These are phyloP conservation scores for Botryotinia convoluta DNA, from an alignment of 2,329 filamentous ascomycete species.

Conservation along the genomic window DNA sequence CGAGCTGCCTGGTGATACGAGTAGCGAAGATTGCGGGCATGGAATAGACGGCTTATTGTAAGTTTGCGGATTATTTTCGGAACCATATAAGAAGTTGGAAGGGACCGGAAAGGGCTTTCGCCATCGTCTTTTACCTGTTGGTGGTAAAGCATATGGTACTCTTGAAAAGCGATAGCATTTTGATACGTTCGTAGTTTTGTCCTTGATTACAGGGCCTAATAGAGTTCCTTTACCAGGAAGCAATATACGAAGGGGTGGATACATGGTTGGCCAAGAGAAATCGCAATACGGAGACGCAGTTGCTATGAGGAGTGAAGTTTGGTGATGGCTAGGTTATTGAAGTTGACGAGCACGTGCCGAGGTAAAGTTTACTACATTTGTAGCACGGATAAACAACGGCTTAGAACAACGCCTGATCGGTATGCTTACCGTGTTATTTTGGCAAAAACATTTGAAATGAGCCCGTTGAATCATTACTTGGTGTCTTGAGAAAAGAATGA, in stretches of 20 bases:
- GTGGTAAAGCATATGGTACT: constrained; percentile 19
- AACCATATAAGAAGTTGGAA: constrained; percentile 1
- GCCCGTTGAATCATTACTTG: neutral
- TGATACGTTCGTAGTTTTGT: constrained; percentile 1
- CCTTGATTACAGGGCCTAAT: neutral
- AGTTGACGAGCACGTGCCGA: neutral
- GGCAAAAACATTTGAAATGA: neutral
- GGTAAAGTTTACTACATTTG: neutral
- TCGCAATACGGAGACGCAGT: neutral
- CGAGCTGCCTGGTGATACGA: neutral
- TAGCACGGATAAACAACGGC: neutral
- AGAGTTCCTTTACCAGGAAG: constrained; percentile 1
- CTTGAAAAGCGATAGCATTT: constrained; percentile 44
- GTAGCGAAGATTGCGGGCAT: constrained; percentile 9
- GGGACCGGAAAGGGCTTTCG: constrained; percentile 4
- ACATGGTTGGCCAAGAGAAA: neutral
- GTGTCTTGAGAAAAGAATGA: neutral
- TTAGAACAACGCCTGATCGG: neutral
- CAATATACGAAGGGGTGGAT: neutral
- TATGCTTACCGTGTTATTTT: neutral
- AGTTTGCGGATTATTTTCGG: neutral
- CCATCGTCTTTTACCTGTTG: constrained; percentile 14
- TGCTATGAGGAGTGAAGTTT: neutral
- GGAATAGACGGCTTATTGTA: neutral
- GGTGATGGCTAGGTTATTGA: neutral